phyloP scores from a whole-genome alignment of 331 rosid species.

The Ulmus americana region DNA sequence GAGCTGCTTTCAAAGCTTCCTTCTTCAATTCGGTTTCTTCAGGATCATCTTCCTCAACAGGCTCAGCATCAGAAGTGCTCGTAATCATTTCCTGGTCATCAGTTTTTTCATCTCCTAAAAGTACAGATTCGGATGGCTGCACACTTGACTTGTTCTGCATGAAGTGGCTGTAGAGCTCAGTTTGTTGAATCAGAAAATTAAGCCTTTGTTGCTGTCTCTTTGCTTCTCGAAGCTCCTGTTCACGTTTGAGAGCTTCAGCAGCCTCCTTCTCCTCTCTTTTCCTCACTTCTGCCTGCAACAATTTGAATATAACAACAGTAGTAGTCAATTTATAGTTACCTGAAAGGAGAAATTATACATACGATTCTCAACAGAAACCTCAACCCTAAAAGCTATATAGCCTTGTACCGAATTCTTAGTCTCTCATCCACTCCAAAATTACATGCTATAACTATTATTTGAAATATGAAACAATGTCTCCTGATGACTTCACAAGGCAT shows the following conservation, averaged over 20 bases:
- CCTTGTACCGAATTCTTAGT: neutral
- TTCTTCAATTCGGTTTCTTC: slow-evolving; percentile 86
- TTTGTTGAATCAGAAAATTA: slow-evolving; percentile 95
- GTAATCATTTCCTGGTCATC: slow-evolving; percentile 41
- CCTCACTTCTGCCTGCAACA: slow-evolving; percentile 75
- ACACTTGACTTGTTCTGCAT: slow-evolving; percentile 91
- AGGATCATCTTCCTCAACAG: slow-evolving; percentile 66
- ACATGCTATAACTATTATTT: slow-evolving; percentile 7
- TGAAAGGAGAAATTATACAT: neutral
- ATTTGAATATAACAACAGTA: neutral
- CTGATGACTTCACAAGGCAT: slow-evolving; percentile 3
- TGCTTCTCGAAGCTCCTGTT: slow-evolving; percentile 94
- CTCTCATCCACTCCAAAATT: slow-evolving; percentile 16
- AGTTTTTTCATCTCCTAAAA: slow-evolving; percentile 43
- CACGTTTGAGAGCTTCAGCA: slow-evolving; percentile 91
- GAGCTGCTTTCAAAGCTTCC: slow-evolving; percentile 95
- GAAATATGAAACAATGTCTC: slow-evolving; percentile 10
- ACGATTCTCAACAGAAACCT: neutral
- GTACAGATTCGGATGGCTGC: slow-evolving; percentile 54
- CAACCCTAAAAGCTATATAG: neutral
- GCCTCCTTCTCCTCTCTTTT: slow-evolving; percentile 94
- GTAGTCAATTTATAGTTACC: slow-evolving; percentile 4
- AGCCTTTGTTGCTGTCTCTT: slow-evolving; percentile 98
- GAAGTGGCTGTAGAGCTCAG: slow-evolving; percentile 96
- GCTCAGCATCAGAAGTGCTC: slow-evolving; percentile 40